Evolutionary conservation across 768 basidiomycete species (phyloP).

Genomic region (Chiua virens): DNA sequence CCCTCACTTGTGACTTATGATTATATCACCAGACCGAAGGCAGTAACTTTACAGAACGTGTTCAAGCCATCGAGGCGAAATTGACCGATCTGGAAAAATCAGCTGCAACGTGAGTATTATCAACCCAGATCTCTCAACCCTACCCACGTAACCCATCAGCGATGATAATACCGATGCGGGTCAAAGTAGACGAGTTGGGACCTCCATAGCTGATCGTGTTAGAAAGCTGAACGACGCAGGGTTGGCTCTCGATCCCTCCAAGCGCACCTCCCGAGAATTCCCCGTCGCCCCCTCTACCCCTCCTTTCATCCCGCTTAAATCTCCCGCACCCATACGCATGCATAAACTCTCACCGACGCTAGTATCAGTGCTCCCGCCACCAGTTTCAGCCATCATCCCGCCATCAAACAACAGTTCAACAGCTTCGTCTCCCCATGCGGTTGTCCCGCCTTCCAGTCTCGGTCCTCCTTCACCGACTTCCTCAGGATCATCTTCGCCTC

Average conservation of each 20-base stretch:
- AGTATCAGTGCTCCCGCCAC: slow-evolving; percentile 29
- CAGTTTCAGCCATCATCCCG: slow-evolving; percentile 8
- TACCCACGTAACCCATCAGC: slow-evolving; percentile 16
- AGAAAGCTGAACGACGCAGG: slow-evolving; percentile 74
- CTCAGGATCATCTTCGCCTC: slow-evolving; percentile 65
- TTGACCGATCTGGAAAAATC: slow-evolving; percentile 47
- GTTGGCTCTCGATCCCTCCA: slow-evolving; percentile 55
- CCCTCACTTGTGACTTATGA: slow-evolving; percentile 9
- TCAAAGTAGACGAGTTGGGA: slow-evolving; percentile 49
- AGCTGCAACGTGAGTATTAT: slow-evolving; percentile 27
- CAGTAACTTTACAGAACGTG: slow-evolving; percentile 37
- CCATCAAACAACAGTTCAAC: slow-evolving; percentile 32
- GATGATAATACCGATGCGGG: slow-evolving; percentile 26
- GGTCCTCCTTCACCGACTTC: slow-evolving; percentile 78
- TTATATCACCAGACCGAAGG: slow-evolving; percentile 37
- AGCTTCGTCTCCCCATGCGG: slow-evolving; percentile 53
- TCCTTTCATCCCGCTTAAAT: slow-evolving; percentile 23
- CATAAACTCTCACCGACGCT: slow-evolving; percentile 42
- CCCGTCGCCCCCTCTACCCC: slow-evolving; percentile 37
- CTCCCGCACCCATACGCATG: slow-evolving; percentile 32
- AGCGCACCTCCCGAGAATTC: slow-evolving; percentile 58
- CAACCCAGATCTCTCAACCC: slow-evolving; percentile 1
- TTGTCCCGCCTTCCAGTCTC: slow-evolving; percentile 69
- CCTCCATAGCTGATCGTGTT: slow-evolving; percentile 80
- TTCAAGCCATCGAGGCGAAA: slow-evolving; percentile 45